Evolutionary conservation across 768 basidiomycete genomes (phyloP).

Genomic region (Suillus hirtellus): DNA sequence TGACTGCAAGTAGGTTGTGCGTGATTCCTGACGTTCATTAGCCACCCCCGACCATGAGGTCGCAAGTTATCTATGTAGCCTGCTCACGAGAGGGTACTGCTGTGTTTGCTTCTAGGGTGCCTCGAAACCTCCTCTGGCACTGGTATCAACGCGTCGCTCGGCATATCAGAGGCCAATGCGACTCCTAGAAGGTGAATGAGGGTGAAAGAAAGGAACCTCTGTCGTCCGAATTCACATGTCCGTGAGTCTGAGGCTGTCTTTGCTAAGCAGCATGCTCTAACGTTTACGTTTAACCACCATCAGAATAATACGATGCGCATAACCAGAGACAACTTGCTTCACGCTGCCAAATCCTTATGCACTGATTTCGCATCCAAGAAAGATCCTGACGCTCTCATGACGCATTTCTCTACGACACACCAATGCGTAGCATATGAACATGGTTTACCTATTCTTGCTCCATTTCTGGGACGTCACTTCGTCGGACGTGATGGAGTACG

Average conservation of each 20-base stretch:
- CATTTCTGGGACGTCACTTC: conserved; percentile 60
- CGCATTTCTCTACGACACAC: conserved; percentile 50
- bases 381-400: conserved; percentile 42
- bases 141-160: conserved; percentile 6
- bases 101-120: conserved; percentile 8
- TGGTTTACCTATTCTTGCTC: conserved; percentile 52
- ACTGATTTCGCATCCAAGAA: conserved; percentile 49
- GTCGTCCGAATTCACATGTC: conserved; percentile 1
- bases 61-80: neutral
- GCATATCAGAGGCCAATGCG: neutral
- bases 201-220: conserved; percentile 3
- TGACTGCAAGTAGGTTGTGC: conserved; percentile 12
- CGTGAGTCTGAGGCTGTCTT: neutral
- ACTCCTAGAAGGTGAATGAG: conserved; percentile 6
- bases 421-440: conserved; percentile 52
- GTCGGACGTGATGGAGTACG: conserved; percentile 43
- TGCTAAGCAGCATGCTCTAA: neutral
- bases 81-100: conserved; percentile 19
- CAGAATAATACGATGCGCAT: conserved; percentile 21
- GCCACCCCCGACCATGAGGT: conserved; percentile 16
- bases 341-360: conserved; percentile 51
- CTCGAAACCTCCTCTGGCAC: conserved; percentile 6
- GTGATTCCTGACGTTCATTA: conserved; percentile 10
- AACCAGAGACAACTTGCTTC: conserved; percentile 38
- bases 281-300: neutral